A percentile compares a stretch with the other conserved stretches of the same genome.
Evolutionary conservation across 495 filamentous ascomycete species (phyloP).

Genomic region (Penicillium angulare): DNA sequence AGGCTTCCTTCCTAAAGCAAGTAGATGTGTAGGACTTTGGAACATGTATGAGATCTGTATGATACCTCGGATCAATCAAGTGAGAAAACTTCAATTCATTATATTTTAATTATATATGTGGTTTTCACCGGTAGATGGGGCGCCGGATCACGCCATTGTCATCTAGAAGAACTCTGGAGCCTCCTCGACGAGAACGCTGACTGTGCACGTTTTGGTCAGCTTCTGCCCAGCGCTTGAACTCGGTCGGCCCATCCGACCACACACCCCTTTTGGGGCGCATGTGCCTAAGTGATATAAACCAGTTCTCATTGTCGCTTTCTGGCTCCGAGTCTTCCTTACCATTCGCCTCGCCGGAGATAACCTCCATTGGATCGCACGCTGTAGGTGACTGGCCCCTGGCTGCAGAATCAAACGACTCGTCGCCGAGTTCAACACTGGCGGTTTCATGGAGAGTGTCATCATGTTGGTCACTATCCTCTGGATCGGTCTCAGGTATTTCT

Average conservation of each 20-base stretch:
- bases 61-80: not conserved
- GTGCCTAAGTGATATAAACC: slow-evolving; percentile 37
- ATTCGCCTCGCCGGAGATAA: not conserved
- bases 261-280: slow-evolving; percentile 18
- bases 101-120: not conserved
- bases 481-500: slow-evolving; percentile 14
- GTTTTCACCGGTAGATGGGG: slow-evolving; percentile 12
- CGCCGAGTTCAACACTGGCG: slow-evolving; percentile 46
- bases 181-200: slow-evolving; percentile 29
- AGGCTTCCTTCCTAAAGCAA: too few species aligned
- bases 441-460: slow-evolving; percentile 33
- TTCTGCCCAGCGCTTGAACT: slow-evolving; percentile 44
- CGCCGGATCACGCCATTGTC: slow-evolving; percentile 36
- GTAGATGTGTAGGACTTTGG: too few species aligned
- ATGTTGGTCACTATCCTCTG: slow-evolving; percentile 10
- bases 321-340: not conserved
- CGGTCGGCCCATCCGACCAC: slow-evolving; percentile 39
- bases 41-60: too few species aligned
- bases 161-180: slow-evolving; percentile 26
- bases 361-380: not conserved
- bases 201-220: slow-evolving; percentile 33
- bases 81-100: not conserved
- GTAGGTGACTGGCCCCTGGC: not conserved
- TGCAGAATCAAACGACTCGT: slow-evolving; percentile 18
- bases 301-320: slow-evolving; percentile 28